Base-by-base conservation (phyloP, 495 filamentous ascomycete species). In the Sporormia fimetaria region DNA sequence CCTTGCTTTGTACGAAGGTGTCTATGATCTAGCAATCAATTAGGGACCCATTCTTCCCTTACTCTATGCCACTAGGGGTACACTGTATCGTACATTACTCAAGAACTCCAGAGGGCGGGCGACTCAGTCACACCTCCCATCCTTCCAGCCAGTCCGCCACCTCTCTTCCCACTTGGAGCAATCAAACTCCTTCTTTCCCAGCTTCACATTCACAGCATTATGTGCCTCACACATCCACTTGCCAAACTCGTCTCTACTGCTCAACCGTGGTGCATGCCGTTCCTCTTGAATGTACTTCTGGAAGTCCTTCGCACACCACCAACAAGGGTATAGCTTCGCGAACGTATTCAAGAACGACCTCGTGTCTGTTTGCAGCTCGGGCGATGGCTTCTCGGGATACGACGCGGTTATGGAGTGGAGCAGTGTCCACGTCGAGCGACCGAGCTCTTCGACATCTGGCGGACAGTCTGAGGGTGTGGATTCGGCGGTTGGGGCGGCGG, bases 211-310 rank as follows among this genome's bases (percentile, higher is more conserved):
- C 16, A 98, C 90, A 51, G 84, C 87, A 67, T 98, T 98, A 69
- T 98, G 90, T 53, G 90, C 90, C 61, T 88, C 81, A 56, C 90
- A 98, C 70, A 96, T 78, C 92, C 92, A 98, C 51, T 67, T 69
- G 28, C 87, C 90, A 55, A 98, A 86, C 55, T 82, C 82, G 23
- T 73, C 69, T 29, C 81, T 62, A 39, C 73, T 75, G 7, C 69
- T 69, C 21, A 88, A 65, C 54, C 71, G 62, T 39, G 86, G 76
- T 58, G 78, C 70, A 34, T 87, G 81, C 52, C 67, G 66, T n/a
- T 66, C 65, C 54, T 71, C 72, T 44, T 65, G 68, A 66, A 96
- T 82, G 74, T 87, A 96, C 0, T 42, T 52, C 61, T 75, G 80
- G 60, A 98, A 95, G 54, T 95, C 92, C 47, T 85, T 82, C 26